A percentile compares a stretch with the other conserved stretches of the same genome.
phyloP scores from a whole-genome alignment of 768 basidiomycete species.

The Favolaschia claudopus region DNA sequence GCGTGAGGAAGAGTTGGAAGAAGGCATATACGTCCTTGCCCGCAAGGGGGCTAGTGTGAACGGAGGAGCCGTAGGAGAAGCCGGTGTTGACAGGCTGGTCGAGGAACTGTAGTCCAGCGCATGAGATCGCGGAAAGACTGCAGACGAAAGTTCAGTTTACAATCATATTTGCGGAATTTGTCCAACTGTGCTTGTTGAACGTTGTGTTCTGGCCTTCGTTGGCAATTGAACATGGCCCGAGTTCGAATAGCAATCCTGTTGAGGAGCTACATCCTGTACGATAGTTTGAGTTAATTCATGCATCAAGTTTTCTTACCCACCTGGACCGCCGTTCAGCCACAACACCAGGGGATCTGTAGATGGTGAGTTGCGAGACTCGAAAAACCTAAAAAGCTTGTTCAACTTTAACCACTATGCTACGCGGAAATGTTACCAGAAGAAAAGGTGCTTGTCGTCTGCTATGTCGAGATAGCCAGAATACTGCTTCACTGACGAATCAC shows the following conservation, averaged over 20 bases:
- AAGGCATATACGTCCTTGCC: constrained; percentile 91
- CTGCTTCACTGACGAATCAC: constrained; percentile 79
- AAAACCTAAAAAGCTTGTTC: constrained; percentile 88
- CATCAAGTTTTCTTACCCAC: neutral
- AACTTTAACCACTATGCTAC: too few species aligned
- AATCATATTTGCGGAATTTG: constrained; percentile 43
- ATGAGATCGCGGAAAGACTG: too few species aligned
- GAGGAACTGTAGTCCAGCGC: constrained; percentile 57
- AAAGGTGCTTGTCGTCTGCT: constrained; percentile 79
- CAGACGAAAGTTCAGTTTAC: neutral
- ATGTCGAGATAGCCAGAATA: constrained; percentile 87
- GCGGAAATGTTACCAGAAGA: constrained; percentile 80
- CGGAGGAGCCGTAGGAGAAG: constrained; percentile 76
- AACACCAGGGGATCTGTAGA: constrained; percentile 81
- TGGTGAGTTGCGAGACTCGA: constrained; percentile 83
- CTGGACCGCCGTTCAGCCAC: constrained; percentile 89
- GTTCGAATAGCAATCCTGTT: constrained; percentile 91
- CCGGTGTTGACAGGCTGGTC: constrained; percentile 90
- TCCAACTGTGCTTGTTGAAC: constrained; percentile 69
- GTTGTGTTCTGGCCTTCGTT: constrained; percentile 58
- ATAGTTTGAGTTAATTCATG: neutral
- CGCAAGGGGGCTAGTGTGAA: constrained; percentile 82
- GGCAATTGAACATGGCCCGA: constrained; percentile 84
- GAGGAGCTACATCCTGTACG: constrained; percentile 63
- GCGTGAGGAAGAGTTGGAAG: constrained; percentile 76